These are phyloP conservation scores for Kazachstania taianensis DNA, from an alignment of 805 yeast species.

Conservation along the genomic window DNA sequence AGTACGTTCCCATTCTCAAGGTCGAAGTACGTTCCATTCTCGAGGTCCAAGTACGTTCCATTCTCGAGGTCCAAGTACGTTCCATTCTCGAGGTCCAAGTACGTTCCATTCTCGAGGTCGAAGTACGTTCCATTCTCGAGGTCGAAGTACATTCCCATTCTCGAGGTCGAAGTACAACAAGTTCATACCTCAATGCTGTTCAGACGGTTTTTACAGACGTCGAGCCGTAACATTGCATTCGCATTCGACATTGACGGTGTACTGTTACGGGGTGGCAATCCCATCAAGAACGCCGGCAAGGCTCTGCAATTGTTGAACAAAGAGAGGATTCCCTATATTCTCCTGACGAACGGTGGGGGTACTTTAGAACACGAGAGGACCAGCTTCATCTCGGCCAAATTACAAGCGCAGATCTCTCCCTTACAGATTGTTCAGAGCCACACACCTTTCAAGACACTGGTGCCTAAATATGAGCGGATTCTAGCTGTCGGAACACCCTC, in stretches of 20 bases:
- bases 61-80: too few relatives aligned
- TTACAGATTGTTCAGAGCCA: constrained; percentile 76
- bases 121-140: too few relatives aligned
- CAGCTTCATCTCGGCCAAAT: constrained; percentile 36
- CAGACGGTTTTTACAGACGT: constrained; percentile 11
- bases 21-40: too few relatives aligned
- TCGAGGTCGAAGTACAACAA: too few relatives aligned
- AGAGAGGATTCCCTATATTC: constrained; percentile 59
- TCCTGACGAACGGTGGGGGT: constrained; percentile 90
- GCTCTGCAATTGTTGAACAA: constrained; percentile 47
- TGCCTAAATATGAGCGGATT: constrained; percentile 46
- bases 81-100: too few relatives aligned
- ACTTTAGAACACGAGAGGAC: constrained; percentile 53
- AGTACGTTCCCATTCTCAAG: too few relatives aligned
- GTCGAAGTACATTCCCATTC: too few relatives aligned
- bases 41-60: too few relatives aligned
- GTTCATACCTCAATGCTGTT: constrained; percentile 5
- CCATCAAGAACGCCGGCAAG: constrained; percentile 54
- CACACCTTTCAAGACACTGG: constrained; percentile 67
- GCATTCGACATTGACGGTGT: constrained; percentile 72
- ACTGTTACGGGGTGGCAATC: constrained; percentile 57
- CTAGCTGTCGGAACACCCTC: constrained; percentile 69
- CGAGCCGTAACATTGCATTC: constrained; percentile 19
- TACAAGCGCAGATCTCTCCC: constrained; percentile 38
- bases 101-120: too few relatives aligned